These are phyloP conservation scores for Petunia secreta DNA, from an alignment of 257 asterid species.

Conservation along the genomic window DNA sequence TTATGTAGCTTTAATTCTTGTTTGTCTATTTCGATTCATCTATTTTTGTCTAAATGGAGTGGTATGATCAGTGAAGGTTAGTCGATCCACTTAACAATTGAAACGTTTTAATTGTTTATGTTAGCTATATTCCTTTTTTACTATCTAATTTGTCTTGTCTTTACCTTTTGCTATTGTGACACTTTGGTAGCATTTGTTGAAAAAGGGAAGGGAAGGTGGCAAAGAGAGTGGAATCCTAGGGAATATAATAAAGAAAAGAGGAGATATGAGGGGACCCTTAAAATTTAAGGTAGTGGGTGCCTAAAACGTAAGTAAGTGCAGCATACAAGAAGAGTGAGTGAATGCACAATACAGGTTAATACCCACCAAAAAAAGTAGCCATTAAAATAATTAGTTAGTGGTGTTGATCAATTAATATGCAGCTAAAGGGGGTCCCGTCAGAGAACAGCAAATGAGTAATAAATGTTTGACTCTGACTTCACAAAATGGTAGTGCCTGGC, in stretches of 20 bases:
- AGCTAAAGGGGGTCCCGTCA: not conserved
- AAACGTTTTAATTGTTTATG: no score
- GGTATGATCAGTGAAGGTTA: no score
- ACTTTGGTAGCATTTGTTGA: not conserved
- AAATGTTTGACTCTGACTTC: constrained; percentile 19
- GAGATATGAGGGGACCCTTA: not conserved
- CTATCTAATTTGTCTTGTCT: not conserved
- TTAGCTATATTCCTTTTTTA: no score
- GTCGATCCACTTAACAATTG: no score
- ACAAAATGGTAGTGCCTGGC: not conserved
- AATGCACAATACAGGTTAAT: constrained; percentile 17
- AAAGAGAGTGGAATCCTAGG: not conserved
- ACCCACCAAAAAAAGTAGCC: not conserved
- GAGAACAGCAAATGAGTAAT: not conserved
- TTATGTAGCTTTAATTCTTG: not conserved
- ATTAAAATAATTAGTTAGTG: constrained; percentile 7
- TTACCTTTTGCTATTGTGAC: not conserved
- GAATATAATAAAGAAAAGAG: constrained; percentile 9
- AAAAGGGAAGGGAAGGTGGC: constrained; percentile 10
- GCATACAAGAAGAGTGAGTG: constrained; percentile 10
- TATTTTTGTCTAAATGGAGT: not conserved
- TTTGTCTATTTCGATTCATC: not conserved
- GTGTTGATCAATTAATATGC: not conserved
- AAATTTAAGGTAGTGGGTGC: constrained; percentile 25
- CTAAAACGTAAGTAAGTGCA: not conserved